Base-by-base conservation (phyloP, 768 basidiomycete genomes). In the Suillus cothurnatus region DNA sequence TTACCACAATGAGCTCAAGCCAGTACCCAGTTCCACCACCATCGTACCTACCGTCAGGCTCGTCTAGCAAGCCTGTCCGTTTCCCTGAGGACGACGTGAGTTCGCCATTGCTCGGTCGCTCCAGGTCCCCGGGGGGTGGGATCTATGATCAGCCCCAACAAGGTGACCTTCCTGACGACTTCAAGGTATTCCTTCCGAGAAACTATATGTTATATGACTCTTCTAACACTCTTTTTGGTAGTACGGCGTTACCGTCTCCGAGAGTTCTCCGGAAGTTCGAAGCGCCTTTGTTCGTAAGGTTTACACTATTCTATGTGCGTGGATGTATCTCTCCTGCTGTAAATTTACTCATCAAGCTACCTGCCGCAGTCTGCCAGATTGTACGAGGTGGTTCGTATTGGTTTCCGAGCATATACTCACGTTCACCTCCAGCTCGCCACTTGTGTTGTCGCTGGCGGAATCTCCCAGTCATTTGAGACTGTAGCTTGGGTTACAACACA, bases 211-310 rank as follows among this genome's bases (percentile, higher is more conserved):
- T 11, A 19, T 28, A 9, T 26, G n/a, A 39, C 9, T 14, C 14
- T 57, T 61, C 50, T 66, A 9, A 59, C 26, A 31, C 45, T 60
- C 19, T 64, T 19, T 38, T 11, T 45, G 52, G 14, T 19, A 66
- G 92, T 94, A 94, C 72, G 93, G 93, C 2, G 88, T 90, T 2
- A 87, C 87, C 2, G 93, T 94, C 17, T 85, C 87, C 1, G 93
- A 94, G 66, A 90, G 90, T 66, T 85, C 90, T 14, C 76, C 82
- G 4, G 90, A 94, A 71, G 91, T 99, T 72, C 83, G 94, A 61
- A 85, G 87, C 67, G 93, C 89, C 6, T 98, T 98, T 77, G 82
- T 98, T 63, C 86, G 94, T 74, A 97, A 97, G 81, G 92, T 95
- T 41, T 97, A 94, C 78, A 87, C 86, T 34, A 94, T 97, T 71